phyloP scores from a whole-genome alignment of 345 rosid species.

The Moringa oleifera region DNA sequence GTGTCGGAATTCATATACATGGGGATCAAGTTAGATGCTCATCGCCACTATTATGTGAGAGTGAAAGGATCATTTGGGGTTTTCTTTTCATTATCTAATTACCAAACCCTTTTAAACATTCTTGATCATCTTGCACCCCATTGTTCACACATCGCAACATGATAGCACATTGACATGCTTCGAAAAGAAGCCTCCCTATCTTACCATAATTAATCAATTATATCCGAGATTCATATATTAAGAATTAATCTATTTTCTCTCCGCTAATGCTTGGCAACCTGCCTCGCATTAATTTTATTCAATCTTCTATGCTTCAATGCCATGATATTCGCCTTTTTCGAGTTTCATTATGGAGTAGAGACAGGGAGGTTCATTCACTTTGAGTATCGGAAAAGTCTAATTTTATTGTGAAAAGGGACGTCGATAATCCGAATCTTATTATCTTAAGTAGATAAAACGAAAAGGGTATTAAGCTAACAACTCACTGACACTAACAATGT shows the following conservation, averaged over 20 bases:
- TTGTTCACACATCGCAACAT: conserved; percentile 21
- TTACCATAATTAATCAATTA: no score
- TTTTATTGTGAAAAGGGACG: background rate
- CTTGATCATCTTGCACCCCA: conserved; percentile 17
- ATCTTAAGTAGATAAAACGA: no score
- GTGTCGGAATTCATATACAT: conserved; percentile 16
- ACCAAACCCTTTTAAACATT: conserved; percentile 2
- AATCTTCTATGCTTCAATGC: no score
- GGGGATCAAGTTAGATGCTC: conserved; percentile 11
- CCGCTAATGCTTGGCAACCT: no score
- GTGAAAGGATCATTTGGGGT: background rate
- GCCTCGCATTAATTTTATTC: no score
- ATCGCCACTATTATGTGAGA: conserved; percentile 3
- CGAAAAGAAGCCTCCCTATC: no score
- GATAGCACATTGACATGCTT: conserved; percentile 14
- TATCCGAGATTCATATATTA: no score
- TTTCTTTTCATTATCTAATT: conserved; percentile 1
- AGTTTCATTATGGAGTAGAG: background rate
- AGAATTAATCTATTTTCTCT: no score
- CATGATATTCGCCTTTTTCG: no score
- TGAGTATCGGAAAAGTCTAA: conserved; percentile 6
- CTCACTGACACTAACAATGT: no score
- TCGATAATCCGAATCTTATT: no score
- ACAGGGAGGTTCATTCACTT: background rate
- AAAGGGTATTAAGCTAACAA: no score